A percentile compares a stretch with the other conserved stretches of the same genome.
phyloP scores from a whole-genome alignment of 495 filamentous ascomycete species.

The Trichoderma reesei region DNA sequence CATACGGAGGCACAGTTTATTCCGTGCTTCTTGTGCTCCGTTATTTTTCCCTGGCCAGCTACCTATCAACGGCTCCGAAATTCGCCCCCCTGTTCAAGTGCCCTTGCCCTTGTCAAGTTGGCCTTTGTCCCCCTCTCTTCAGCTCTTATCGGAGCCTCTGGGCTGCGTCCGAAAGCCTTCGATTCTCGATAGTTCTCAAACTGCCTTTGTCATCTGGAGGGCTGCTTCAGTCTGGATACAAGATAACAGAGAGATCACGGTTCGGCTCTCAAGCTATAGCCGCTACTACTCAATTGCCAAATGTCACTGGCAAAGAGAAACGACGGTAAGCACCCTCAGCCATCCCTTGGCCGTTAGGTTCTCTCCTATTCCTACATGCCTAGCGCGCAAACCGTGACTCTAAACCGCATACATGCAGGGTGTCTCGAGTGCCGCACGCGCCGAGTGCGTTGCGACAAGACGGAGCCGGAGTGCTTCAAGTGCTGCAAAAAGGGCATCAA shows the following conservation, averaged over 20 bases:
- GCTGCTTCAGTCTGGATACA: not conserved
- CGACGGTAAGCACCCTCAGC: not conserved
- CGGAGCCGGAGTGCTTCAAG: slow-evolving; percentile 4
- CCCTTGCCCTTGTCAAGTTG: not conserved
- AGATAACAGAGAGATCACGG: not conserved
- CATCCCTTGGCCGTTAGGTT: not conserved
- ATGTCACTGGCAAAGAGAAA: slow-evolving; percentile 6
- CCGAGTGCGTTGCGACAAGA: slow-evolving; percentile 7
- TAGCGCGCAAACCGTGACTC: not conserved
- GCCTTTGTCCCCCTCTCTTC: not conserved
- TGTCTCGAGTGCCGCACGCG: slow-evolving; percentile 6
- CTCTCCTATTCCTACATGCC: not conserved
- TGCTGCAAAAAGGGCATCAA: slow-evolving; percentile 4
- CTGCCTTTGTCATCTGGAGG: not conserved
- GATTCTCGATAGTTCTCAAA: not conserved
- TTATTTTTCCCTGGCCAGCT: not conserved
- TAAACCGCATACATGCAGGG: not conserved
- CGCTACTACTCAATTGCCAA: not conserved
- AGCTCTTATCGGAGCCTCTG: not conserved
- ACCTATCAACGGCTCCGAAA: not conserved
- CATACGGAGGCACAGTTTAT: no score
- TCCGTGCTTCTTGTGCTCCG: not conserved
- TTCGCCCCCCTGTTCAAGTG: not conserved
- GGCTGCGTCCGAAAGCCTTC: not conserved
- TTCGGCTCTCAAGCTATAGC: no score